A percentile compares a stretch with the other conserved stretches of the same genome.
Evolutionary conservation across 2,329 filamentous ascomycete genomes (phyloP).

Genomic region (Aspergillus vadensis): DNA sequence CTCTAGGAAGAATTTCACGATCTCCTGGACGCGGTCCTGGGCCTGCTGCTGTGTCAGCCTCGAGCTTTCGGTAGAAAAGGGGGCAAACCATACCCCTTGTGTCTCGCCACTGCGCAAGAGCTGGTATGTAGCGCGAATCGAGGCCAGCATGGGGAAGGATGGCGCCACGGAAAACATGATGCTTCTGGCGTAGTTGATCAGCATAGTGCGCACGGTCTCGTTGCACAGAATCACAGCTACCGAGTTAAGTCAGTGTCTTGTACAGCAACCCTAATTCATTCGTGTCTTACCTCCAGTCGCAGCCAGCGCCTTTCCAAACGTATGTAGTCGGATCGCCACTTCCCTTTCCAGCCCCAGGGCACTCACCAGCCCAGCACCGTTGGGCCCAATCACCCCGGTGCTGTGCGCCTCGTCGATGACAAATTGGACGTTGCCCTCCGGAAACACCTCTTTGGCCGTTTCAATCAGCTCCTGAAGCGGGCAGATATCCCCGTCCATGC

Average conservation of each 20-base stretch:
- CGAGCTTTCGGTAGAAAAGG: not conserved
- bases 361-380: conserved; percentile 20
- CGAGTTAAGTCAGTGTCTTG: not conserved
- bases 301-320: conserved; percentile 30
- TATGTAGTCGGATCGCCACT: conserved; percentile 29
- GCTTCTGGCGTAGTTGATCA: conserved; percentile 68
- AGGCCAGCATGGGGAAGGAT: conserved; percentile 54
- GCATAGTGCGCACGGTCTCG: conserved; percentile 54
- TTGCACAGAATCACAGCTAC: conserved; percentile 60
- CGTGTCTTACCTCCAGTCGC: conserved; percentile 27
- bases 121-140: conserved; percentile 1
- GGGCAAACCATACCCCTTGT: conserved; percentile 20
- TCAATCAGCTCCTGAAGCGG: conserved; percentile 19
- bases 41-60: conserved; percentile 1
- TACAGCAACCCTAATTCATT: not conserved
- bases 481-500: conserved; percentile 52
- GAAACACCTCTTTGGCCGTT: conserved; percentile 15
- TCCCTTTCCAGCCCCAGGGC: conserved; percentile 30
- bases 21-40: conserved; percentile 21
- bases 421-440: conserved; percentile 24
- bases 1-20: conserved; percentile 12
- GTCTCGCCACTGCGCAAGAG: conserved; percentile 2
- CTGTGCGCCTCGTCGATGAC: conserved; percentile 22
- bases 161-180: conserved; percentile 69
- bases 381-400: conserved; percentile 16